phyloP scores from a whole-genome alignment of 768 basidiomycete species.

The Tremella fuciformis region DNA sequence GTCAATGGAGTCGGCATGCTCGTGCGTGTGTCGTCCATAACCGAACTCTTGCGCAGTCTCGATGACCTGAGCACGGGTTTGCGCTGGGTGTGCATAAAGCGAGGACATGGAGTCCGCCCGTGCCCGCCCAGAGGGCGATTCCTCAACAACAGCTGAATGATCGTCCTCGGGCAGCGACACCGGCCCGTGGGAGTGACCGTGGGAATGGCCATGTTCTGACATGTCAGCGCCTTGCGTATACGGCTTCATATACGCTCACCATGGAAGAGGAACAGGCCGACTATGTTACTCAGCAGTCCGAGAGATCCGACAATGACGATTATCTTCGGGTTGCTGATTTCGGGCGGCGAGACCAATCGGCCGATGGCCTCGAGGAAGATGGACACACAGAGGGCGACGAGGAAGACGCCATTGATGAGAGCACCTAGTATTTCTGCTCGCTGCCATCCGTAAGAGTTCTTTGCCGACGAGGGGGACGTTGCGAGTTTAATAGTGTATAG shows the following conservation, averaged over 20 bases:
- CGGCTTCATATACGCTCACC: slow-evolving; percentile 57
- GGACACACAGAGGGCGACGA: slow-evolving; percentile 93
- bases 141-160: slow-evolving; percentile 15
- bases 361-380: slow-evolving; percentile 88
- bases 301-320: slow-evolving; percentile 85
- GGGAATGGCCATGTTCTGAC: slow-evolving; percentile 68
- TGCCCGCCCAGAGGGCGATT: slow-evolving; percentile 21
- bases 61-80: slow-evolving; percentile 55
- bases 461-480: slow-evolving; percentile 53
- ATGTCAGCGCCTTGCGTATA: slow-evolving; percentile 2
- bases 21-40: slow-evolving; percentile 35
- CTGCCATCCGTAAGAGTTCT: slow-evolving; percentile 99
- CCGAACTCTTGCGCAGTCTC: slow-evolving; percentile 79
- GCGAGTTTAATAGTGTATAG: slow-evolving; percentile 80
- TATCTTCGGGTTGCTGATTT: slow-evolving; percentile 82
- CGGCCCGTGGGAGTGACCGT: slow-evolving; percentile 53
- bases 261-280: slow-evolving; percentile 92
- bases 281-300: slow-evolving; percentile 84
- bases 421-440: slow-evolving; percentile 95
- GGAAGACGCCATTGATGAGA: slow-evolving; percentile 91
- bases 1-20: slow-evolving; percentile 13
- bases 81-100: slow-evolving; percentile 63
- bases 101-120: slow-evolving; percentile 55
- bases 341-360: slow-evolving; percentile 79
- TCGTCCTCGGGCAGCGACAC: slow-evolving; percentile 22